phyloP scores from a whole-genome alignment of 495 filamentous ascomycete genomes.

The Margaritispora aquatica region DNA sequence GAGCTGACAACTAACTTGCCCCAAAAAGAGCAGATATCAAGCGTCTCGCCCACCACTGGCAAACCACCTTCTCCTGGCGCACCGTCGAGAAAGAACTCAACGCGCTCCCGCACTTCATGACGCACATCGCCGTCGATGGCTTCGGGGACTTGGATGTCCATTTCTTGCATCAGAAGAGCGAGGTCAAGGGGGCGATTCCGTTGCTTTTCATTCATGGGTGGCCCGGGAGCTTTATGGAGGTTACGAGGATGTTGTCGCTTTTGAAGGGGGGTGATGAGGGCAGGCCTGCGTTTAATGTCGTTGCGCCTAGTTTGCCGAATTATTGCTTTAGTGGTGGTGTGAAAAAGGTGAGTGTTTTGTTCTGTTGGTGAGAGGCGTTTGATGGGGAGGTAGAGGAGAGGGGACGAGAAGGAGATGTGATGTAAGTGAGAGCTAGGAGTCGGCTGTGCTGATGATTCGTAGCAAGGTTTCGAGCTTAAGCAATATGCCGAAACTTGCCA shows the following conservation, averaged over 20 bases:
- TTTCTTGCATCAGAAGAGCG: constrained; percentile 46
- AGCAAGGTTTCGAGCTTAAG: constrained; percentile 48
- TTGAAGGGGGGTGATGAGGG: constrained; percentile 30
- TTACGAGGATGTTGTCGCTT: constrained; percentile 52
- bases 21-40: constrained; percentile 28
- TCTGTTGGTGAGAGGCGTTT: not conserved
- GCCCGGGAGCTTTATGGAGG: constrained; percentile 51
- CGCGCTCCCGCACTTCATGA: constrained; percentile 48
- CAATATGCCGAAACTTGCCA: constrained; percentile 57
- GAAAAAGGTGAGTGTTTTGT: constrained; percentile 29
- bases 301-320: constrained; percentile 61
- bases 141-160: constrained; percentile 44
- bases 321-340: constrained; percentile 57
- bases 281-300: constrained; percentile 52
- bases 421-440: too few relatives aligned
- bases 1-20: too few relatives aligned
- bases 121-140: constrained; percentile 36
- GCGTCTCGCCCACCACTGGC: constrained; percentile 36
- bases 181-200: constrained; percentile 42
- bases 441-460: constrained; percentile 4
- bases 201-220: constrained; percentile 55
- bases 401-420: not conserved
- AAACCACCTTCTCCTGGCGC: constrained; percentile 40
- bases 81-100: constrained; percentile 45
- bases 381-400: not conserved